Base-by-base conservation (phyloP, 1,139 yeast species). In the Suhomyces bokatorum region DNA sequence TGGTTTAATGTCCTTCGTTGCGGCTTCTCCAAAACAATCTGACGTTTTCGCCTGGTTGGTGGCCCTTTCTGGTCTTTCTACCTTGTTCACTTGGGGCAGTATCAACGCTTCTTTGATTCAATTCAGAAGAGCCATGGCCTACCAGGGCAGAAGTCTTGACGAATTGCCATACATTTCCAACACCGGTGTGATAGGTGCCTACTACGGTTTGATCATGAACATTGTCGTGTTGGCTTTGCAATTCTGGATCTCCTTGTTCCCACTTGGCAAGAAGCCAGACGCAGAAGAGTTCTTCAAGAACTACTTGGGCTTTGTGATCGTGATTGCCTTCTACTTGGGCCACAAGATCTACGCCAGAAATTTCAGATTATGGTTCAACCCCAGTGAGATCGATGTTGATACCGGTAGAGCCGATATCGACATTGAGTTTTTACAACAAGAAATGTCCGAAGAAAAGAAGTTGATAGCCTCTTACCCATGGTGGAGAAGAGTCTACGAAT, bases 321-420 rank as follows among this genome's bases (percentile, higher is more conserved):
- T 67, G 35, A 39, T 67, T 26, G 67, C 49, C 5, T 66, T 65
- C 45, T 69, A 61, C 49, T 37, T 66, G 17, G 64, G 64, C 36
- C 70, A 73, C 54, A 71, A 70, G 52, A 22, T 71, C n/a, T 69
- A 62, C 49, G 43, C 66, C 14, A 56, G 70, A 44, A 66, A 62
- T 43, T 52, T 60, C 53, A 57, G 46, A 22, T 47, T 63, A 22
- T 47, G 66, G 22, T 64, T 69, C 12, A 64, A 65, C 2, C 52
- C 65, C 37, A 58, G 52, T 2, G 80, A 81, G 44, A 77, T 85
- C 56, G 89, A 85, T 62, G 64, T 85, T 48, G 85, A 82, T 55
- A 72, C 83, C 22, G 89, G 88, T 55, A 81, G 88, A 77, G 77
- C 80, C 60, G 81, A 78, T 49, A 63, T 78, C 48, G 89, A 84